These are phyloP conservation scores for Capsicum baccatum DNA, from an alignment of 257 asterid species.

Conservation along the genomic window DNA sequence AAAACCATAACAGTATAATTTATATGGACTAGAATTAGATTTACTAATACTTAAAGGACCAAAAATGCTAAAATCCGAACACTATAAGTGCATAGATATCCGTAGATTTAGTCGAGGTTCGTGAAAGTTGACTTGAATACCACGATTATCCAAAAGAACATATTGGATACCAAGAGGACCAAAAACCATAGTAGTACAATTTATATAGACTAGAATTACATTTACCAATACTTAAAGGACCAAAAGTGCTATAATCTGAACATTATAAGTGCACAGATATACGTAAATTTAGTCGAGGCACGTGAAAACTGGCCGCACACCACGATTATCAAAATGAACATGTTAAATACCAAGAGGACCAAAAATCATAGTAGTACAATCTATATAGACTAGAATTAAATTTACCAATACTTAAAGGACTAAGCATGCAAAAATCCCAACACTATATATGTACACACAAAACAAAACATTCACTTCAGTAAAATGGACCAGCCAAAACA, in stretches of 20 bases:
- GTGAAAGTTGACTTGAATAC: too few species aligned
- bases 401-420: background rate
- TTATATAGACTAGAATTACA: background rate
- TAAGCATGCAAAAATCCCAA: background rate
- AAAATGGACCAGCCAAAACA: background rate
- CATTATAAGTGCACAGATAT: background rate
- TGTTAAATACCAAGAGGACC: background rate
- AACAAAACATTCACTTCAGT: background rate
- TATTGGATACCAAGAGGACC: background rate
- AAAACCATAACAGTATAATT: too few species aligned
- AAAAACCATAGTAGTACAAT: background rate
- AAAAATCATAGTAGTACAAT: background rate
- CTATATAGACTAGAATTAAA: background rate
- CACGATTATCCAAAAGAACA: background rate
- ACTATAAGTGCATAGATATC: background rate
- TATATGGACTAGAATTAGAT: background rate
- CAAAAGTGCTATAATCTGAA: background rate
- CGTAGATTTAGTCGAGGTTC: too few species aligned
- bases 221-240: background rate
- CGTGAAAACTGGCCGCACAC: too few species aligned
- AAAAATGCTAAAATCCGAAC: background rate
- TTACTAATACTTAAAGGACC: background rate
- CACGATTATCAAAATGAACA: background rate
- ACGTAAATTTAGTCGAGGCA: too few species aligned
- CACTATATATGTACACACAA: background rate